Evolutionary conservation across 805 yeast species (phyloP), one percentile per base, ranked within the genome.

Genomic region (Grigorovia jiainica): DNA sequence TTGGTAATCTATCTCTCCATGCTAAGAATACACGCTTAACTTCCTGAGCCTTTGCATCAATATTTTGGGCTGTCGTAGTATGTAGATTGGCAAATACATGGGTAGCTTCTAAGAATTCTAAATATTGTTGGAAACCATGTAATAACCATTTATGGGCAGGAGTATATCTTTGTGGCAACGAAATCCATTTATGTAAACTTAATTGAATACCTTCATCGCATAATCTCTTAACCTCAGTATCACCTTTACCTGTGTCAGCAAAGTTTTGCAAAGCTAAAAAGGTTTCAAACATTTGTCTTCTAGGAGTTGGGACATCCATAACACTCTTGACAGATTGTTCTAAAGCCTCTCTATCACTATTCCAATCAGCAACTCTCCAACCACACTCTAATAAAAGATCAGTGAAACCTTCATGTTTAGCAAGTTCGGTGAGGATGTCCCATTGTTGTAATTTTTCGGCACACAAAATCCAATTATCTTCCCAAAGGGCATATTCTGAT

Each of bases 331-430:
- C 95, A 1, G 95, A 82, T 55, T 86, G 95, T 56, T 89, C 97
- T 31, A 92, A 67, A 0, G 97, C 92, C 49, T 90, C 97, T 48
- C 89, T 75, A 55, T 94, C 98, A 7, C 94, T 80, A 46, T 81
- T 82, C 98, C 98, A 92, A 56, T 92, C 97, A 7, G 98, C 97
- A 32, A 92, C 95, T 55, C 99, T 73, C 99, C 99, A 92, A 31
- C 97, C 98, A 72, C 98, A 94, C 61, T 92, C 99, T n/a, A 92
- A 68, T 20, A 94, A 66, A 49, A 92, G 69, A 55, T 92, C 98
- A 0, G 97, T 87, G 58, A 90, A 94, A 0, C 97, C 97, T 68
- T 94, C 99, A 56, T 94, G 97, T 53, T 90, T 87, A 2, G 98
- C 97, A 24, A 94, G 70, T 54, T 92, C 99, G 0, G 98, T 90